phyloP scores from a whole-genome alignment of 805 yeast genomes.

The Metschnikowia gruessii region DNA sequence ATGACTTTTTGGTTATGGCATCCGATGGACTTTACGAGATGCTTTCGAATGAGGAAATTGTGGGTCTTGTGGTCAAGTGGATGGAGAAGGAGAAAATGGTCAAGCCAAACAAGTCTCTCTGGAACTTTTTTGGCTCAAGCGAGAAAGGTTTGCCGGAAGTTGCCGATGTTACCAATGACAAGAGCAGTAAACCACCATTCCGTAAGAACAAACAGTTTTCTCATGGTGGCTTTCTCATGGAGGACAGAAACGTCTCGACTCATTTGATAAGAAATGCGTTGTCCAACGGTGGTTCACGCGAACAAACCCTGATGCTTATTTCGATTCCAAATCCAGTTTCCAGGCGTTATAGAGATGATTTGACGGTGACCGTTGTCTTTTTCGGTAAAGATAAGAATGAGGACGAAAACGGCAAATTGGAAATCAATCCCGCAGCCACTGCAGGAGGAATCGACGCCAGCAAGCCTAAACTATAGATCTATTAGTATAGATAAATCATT shows the following conservation, averaged over 20 bases:
- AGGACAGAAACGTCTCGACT: constrained; percentile 88
- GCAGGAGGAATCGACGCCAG: constrained; percentile 49
- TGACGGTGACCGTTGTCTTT: constrained; percentile 93
- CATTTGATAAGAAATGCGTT: constrained; percentile 92
- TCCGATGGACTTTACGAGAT: constrained; percentile 93
- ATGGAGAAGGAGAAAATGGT: constrained; percentile 69
- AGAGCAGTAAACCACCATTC: constrained; percentile 70
- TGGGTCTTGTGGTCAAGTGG: constrained; percentile 91
- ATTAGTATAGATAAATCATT: neutral
- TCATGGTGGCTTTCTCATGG: constrained; percentile 50
- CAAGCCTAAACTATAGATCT: constrained; percentile 45
- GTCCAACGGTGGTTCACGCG: constrained; percentile 79
- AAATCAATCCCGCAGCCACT: constrained; percentile 55
- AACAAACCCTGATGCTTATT: constrained; percentile 82
- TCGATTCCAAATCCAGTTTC: constrained; percentile 91
- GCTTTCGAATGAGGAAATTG: constrained; percentile 88
- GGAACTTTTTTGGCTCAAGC: constrained; percentile 41
- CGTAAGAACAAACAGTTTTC: constrained; percentile 46
- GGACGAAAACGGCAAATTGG: constrained; percentile 48
- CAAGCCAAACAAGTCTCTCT: constrained; percentile 47
- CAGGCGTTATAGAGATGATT: constrained; percentile 90
- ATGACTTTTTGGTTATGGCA: constrained; percentile 87
- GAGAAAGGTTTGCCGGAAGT: constrained; percentile 60
- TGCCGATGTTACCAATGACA: constrained; percentile 56
- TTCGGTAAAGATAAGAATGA: constrained; percentile 62